Base-by-base conservation (phyloP, 139 green algal genomes). In the Desmodesmus armatus region DNA sequence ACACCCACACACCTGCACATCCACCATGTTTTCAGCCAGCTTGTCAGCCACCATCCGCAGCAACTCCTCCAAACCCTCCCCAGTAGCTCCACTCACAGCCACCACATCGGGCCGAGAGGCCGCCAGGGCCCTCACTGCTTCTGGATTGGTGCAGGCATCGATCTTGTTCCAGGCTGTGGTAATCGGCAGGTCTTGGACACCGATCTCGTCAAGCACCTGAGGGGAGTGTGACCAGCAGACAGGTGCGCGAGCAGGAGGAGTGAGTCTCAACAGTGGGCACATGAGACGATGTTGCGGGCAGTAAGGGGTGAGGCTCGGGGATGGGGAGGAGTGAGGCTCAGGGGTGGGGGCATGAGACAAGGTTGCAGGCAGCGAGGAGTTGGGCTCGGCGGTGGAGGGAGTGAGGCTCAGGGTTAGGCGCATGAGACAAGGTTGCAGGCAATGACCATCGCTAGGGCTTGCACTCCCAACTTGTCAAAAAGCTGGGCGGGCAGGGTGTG, bases 141-240 rank as follows among this genome's bases (percentile, higher is more conserved):
- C 91, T 5, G 93, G 93, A 65, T 95, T 84, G 0, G 85, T 63
- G 43, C 85, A 91, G 0, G 85, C 83, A 74, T 98, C 96, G 11
- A 96, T 86, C 92, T 99, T 99, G 93, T 99, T 99, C 97, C 97
- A 99, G 27, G 98, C 96, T 0, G 92, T 96, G 3, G 98, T 35
- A 7, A 95, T 60, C 3, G 97, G 95, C 2, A 97, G 88, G 47
- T 92, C 53, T 9, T 79, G 66, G 2, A 95, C 89, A 3, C 85
- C 90, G 29, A 98, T 78, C 49, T 98, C 94, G 23, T 92, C 84
- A 5, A 98, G 84, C 82, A 98, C 93, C 69, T 94, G 88, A 25
- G 85, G 63, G 39, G 4, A 41, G 80, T 49, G 37, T 40, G 4
- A 69, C 7, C 11, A 44, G 33, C 44, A 76, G 5, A 75, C 53